Conservation (phyloP, 1,139 yeast species). For the Eremothecium coryli region DNA sequence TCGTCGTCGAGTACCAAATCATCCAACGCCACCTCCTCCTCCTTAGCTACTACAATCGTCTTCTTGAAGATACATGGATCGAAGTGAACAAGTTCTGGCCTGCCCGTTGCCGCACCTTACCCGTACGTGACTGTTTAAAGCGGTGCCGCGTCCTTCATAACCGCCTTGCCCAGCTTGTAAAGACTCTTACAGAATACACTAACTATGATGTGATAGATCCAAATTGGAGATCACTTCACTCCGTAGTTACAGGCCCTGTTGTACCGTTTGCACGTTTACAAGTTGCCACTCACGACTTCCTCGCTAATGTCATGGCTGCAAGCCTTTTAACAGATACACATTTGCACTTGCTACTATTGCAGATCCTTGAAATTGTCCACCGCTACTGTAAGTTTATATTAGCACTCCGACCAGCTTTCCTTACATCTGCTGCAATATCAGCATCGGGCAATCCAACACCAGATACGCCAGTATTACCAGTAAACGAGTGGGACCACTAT, state of each 20-base stretch:
- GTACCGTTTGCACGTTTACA: slow-evolving; percentile 4
- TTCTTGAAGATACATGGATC: slow-evolving; percentile 61
- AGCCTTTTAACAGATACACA: slow-evolving; percentile 13
- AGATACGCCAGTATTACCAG: slow-evolving; percentile 6
- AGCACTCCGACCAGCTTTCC: slow-evolving; percentile 16
- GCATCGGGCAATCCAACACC: slow-evolving; percentile 5
- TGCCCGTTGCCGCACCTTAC: slow-evolving; percentile 32
- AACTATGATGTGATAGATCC: slow-evolving; percentile 21
- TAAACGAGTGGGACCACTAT: slow-evolving; percentile 5
- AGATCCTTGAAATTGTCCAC: slow-evolving; percentile 25
- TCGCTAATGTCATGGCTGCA: slow-evolving; percentile 26
- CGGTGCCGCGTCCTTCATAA: slow-evolving; percentile 22
- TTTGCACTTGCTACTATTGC: slow-evolving; percentile 23
- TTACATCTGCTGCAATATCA: not conserved
- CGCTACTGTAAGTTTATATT: slow-evolving; percentile 27
- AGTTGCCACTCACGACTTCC: slow-evolving; percentile 17
- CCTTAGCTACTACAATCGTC: slow-evolving; percentile 51
- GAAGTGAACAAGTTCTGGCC: slow-evolving; percentile 68
- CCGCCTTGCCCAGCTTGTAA: slow-evolving; percentile 25
- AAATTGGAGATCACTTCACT: slow-evolving; percentile 12
- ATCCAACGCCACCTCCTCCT: slow-evolving; percentile 64
- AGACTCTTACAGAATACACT: slow-evolving; percentile 21
- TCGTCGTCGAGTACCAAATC: slow-evolving; percentile 70
- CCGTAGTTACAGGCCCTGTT: slow-evolving; percentile 4
- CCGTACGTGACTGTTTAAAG: slow-evolving; percentile 13